Percentiles rank a stretch among this genome's conserved stretches.
Conservation (phyloP, 306 rosid genomes). For the Pyrus pyrifolia region DNA sequence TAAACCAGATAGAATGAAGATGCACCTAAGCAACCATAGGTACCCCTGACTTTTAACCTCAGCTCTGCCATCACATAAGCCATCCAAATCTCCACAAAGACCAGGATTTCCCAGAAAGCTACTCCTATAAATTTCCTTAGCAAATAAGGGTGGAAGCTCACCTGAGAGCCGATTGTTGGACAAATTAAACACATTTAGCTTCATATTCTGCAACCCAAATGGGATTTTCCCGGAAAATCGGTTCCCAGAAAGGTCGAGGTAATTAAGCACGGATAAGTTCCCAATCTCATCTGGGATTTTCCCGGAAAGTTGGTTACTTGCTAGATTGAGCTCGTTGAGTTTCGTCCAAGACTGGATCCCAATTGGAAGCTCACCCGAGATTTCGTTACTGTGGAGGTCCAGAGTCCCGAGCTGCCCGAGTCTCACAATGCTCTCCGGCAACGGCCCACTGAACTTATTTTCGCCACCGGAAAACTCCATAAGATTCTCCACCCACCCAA, state of each 20-base stretch:
- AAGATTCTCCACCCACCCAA: slow-evolving; percentile 56
- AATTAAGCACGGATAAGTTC: slow-evolving; percentile 52
- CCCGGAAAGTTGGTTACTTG: slow-evolving; percentile 58
- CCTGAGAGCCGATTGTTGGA: slow-evolving; percentile 65
- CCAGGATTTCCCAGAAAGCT: slow-evolving; percentile 85
- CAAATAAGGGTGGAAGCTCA: slow-evolving; percentile 59
- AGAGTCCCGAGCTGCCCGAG: slow-evolving; percentile 55
- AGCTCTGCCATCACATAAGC: slow-evolving; percentile 35
- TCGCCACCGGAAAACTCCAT: slow-evolving; percentile 45
- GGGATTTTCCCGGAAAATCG: slow-evolving; percentile 64
- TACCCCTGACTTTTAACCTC: slow-evolving; percentile 29
- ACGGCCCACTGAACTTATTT: slow-evolving; percentile 45
- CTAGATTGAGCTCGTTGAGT: slow-evolving; percentile 75
- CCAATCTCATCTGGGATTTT: slow-evolving; percentile 58
- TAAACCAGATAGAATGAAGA: slow-evolving; percentile 45
- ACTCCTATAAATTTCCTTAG: slow-evolving; percentile 45
- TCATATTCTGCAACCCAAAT: slow-evolving; percentile 53
- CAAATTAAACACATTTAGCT: slow-evolving; percentile 68
- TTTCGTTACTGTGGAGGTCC: slow-evolving; percentile 58
- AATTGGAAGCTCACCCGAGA: slow-evolving; percentile 56
- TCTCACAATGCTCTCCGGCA: slow-evolving; percentile 53
- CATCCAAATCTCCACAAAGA: slow-evolving; percentile 54
- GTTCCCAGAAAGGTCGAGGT: slow-evolving; percentile 75
- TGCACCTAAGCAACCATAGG: slow-evolving; percentile 57
- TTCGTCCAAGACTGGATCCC: slow-evolving; percentile 44